Evolutionary conservation across 306 rosid genomes (phyloP), one percentile per base, ranked within the genome.

Genomic region (Vigna unguiculata): DNA sequence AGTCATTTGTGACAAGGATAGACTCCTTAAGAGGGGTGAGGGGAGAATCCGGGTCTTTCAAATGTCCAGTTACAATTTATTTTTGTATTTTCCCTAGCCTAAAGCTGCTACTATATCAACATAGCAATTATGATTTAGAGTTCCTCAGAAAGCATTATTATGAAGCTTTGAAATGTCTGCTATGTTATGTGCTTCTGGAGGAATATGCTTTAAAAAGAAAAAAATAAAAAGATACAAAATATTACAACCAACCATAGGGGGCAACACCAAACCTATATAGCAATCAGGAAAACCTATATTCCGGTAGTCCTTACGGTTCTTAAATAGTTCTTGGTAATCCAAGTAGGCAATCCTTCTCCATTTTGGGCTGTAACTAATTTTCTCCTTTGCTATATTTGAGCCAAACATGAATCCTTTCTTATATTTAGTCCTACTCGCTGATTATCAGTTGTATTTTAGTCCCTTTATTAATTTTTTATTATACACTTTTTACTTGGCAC

Each of bases 281-380:
- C 34, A 30, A 30, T 4, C 5, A 30, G 5, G 34, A 30, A 30
- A 30, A 30, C 34, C 34, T 30, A 30, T 30, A 30, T 30, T 30
- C 6, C 6, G 34, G 28, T 24, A 24, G 1, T 2, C 28, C 28
- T 1, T 24, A 24, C 28, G 34, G 34, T 30, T 30, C 34, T 30
- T 30, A 30, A 30, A 30, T 3, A 30, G 34, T 30, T 4, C 34
- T 30, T 3, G 34, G 34, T 30, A 30, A 30, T 30, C 3, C 5
- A 30, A 30, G 34, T 4, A 4, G 34, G 34, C 34, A 30, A 30
- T 4, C 34, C 3, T 25, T 20, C 13, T 22, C 15, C 34, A 2
- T 25, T 60, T 76, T 52, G 30, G 10, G 15, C 73, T 47, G 43
- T 47, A 25, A 22, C 24, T 64, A 36, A 11, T 76, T 20, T 20